phyloP scores from a whole-genome alignment of 768 basidiomycete species.

The Tulasnella sp. region DNA sequence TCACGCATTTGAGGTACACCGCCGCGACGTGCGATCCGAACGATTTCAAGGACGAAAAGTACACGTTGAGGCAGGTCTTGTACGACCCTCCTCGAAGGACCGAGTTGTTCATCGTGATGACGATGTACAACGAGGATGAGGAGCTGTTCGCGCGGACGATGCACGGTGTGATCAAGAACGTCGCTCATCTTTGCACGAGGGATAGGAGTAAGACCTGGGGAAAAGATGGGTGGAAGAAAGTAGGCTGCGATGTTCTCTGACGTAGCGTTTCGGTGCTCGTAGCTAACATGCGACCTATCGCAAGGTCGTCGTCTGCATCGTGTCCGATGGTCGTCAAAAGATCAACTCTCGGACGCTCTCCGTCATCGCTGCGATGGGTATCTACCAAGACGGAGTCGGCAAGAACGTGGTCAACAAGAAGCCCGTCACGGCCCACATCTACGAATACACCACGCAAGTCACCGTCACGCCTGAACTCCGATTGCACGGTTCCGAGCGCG shows the following conservation, averaged over 20 bases:
- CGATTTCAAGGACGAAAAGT: conserved; percentile 75
- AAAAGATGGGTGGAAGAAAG: conserved; percentile 95
- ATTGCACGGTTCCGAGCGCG: conserved; percentile 73
- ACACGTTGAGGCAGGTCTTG: conserved; percentile 84
- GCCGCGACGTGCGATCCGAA: conserved; percentile 97
- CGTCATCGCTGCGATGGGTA: conserved; percentile 89
- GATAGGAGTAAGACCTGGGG: conserved; percentile 93
- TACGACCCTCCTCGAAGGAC: conserved; percentile 89
- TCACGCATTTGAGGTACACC: conserved; percentile 93
- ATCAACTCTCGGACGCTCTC: conserved; percentile 79
- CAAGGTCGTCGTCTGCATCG: conserved; percentile 80
- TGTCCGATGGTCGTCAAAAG: conserved; percentile 80
- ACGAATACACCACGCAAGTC: conserved; percentile 93
- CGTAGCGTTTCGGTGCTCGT: neutral
- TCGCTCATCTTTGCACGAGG: conserved; percentile 81
- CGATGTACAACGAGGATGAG: conserved; percentile 88
- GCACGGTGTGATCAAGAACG: conserved; percentile 94
- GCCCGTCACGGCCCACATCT: conserved; percentile 84
- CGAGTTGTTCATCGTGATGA: conserved; percentile 95
- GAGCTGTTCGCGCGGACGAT: conserved; percentile 87
- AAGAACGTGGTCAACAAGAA: conserved; percentile 81
- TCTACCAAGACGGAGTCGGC: conserved; percentile 90
- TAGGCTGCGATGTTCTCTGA: conserved; percentile 26
- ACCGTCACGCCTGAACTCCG: conserved; percentile 78
- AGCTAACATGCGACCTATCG: conserved; percentile 29